Evolutionary conservation across 208 protist species (phyloP).

Genomic region (Crithidia fasciculata): DNA sequence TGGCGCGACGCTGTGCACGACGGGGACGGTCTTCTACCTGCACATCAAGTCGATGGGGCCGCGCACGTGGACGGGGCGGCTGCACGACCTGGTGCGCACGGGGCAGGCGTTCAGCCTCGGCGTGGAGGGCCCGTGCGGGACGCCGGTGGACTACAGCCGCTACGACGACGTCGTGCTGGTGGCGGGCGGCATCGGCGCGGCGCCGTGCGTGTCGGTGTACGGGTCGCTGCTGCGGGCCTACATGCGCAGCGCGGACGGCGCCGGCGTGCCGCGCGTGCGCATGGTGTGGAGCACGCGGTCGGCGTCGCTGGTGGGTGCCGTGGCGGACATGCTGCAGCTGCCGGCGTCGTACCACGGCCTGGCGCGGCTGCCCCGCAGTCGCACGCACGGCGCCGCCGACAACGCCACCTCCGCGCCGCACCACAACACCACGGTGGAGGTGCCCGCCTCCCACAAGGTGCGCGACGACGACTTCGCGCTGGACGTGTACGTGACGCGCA

Average conservation of each 20-base stretch:
- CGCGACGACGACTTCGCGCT: neutral
- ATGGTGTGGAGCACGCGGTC: slow-evolving; percentile 30
- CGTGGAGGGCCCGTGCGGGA: slow-evolving; percentile 57
- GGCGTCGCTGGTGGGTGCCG: slow-evolving; percentile 9
- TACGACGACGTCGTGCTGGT: slow-evolving; percentile 48
- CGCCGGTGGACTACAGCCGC: slow-evolving; percentile 37
- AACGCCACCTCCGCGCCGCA: no score
- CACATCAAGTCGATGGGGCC: slow-evolving; percentile 65
- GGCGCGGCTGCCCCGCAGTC: neutral
- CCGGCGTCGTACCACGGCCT: slow-evolving; percentile 13
- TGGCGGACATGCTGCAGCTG: slow-evolving; percentile 26
- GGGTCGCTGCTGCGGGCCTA: slow-evolving; percentile 27
- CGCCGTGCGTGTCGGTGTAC: slow-evolving; percentile 52
- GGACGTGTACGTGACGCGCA: slow-evolving; percentile 4
- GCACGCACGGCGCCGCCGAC: neutral
- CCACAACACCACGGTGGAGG: neutral
- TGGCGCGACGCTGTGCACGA: neutral
- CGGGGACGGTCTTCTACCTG: slow-evolving; percentile 34
- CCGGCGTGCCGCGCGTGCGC: slow-evolving; percentile 11
- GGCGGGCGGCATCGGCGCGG: slow-evolving; percentile 53
- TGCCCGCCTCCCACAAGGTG: neutral
- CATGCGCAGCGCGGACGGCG: neutral
- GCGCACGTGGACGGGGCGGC: slow-evolving; percentile 46
- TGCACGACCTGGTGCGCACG: slow-evolving; percentile 32
- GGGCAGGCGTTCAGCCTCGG: slow-evolving; percentile 35